Conservation (phyloP, 495 filamentous ascomycete genomes). For the Penicillium robsamsonii region DNA sequence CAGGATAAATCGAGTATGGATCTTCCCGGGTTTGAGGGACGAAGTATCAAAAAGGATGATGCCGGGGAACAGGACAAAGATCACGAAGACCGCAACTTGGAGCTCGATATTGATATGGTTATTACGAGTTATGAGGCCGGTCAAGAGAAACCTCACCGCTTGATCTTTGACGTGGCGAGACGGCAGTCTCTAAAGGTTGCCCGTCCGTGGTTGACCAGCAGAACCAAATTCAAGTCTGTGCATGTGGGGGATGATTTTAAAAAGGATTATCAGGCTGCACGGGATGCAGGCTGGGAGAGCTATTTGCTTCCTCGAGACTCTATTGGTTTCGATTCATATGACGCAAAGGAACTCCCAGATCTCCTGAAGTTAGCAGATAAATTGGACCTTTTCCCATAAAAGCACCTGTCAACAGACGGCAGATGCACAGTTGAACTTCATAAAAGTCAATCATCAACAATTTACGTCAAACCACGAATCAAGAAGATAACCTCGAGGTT, state of each 20-base stretch:
- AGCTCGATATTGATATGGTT: conserved; percentile 61
- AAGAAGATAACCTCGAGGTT: not conserved
- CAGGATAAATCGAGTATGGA: conserved; percentile 31
- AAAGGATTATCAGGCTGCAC: conserved; percentile 62
- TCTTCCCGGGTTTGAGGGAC: conserved; percentile 44
- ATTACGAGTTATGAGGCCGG: conserved; percentile 75
- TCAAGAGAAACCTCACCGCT: conserved; percentile 59
- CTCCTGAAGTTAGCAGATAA: conserved; percentile 26
- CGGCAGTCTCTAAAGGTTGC: conserved; percentile 34
- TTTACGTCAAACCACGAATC: not conserved
- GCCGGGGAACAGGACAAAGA: not conserved
- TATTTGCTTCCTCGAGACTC: conserved; percentile 47
- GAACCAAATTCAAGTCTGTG: conserved; percentile 45
- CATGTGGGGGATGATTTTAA: conserved; percentile 67
- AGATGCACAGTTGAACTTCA: not conserved
- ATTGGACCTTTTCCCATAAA: conserved; percentile 3
- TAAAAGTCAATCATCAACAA: not conserved
- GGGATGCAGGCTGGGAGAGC: conserved; percentile 62
- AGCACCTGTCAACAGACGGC: not conserved
- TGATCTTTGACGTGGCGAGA: conserved; percentile 64
- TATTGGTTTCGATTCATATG: not conserved
- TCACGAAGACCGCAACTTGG: not conserved
- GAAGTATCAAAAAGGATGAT: conserved; percentile 12
- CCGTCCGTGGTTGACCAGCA: not conserved
- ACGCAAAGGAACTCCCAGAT: conserved; percentile 17